Base-by-base conservation (phyloP, 768 basidiomycete species). In the Hericium coralloides region DNA sequence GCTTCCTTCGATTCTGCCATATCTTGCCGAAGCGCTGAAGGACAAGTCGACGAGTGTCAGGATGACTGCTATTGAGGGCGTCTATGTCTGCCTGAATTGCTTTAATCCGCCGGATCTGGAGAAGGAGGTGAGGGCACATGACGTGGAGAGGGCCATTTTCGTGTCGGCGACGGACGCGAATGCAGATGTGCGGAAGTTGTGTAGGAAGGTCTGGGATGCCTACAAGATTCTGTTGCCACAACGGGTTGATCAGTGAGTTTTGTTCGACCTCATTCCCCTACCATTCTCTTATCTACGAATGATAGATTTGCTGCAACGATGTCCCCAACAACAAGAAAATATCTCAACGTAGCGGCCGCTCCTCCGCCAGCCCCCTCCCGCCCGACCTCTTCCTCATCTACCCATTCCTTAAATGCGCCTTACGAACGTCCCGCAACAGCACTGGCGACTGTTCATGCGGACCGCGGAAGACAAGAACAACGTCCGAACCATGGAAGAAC, bases 51-150 rank as follows among this genome's bases (percentile, higher is more conserved):
- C 74, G 18, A 78, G 81, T 2, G 71, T 86, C 26, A 79, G 92
- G 53, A 65, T 87, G 5, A 76, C 78, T 17, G 80, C 82, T n/a
- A 79, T 82, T 3, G 88, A 92, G 68, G 76, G 81, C 31, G 74
- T 83, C 0, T 65, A 91, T 51, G 74, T 77, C 15, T 86, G 83
- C 59, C 72, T 92, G 53, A 87, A 87, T 58, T 83, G 79, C 62
- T 85, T 84, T 67, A 89, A 88, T 68, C 89, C 89, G 9, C 87
- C 87, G 0, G 87, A 91, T 61, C 67, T 91, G 31, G 87, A 88
- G 68, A 86, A 80, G 67, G 87, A 89, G 49, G 58, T 71, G 0
- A 73, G 85, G 15, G 83, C 81, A 0, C 74, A 74, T 48, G 82
- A 87, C 41, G 74, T 94, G 25, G 92, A 94, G 67, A 73, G 69